Base-by-base conservation (phyloP, 2,329 filamentous ascomycete genomes). In the Sclerotinia sclerotiorum region DNA sequence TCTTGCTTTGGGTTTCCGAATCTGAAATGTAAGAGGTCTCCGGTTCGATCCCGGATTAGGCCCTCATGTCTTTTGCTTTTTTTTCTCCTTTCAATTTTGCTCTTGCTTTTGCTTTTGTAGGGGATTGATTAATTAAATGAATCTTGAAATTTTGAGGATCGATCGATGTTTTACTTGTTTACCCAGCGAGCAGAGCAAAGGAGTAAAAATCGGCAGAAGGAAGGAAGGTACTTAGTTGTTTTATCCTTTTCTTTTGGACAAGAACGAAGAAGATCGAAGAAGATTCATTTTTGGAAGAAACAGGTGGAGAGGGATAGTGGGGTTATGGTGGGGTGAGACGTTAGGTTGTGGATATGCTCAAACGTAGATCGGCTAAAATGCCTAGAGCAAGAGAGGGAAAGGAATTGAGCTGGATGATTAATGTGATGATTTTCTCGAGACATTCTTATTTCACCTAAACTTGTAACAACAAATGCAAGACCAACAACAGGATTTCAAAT, bases 31-130 rank as follows among this genome's bases (percentile, higher is more conserved):
- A 62, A 62, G 58, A 62, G 58, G 58, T 62, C 58, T 62, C 58
- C 58, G 58, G 58, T 62, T 62, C 58, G 29, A 62, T 49, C 58
- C 58, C 58, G 58, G 58, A 62, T 62, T 62, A 62, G 58, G 57
- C 57, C 57, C 57, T n/a, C n/a, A n/a, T n/a, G n/a, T n/a, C 11
- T 3, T 8, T 10, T 8, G n/a, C n/a, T 35, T 2, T 2, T 35
- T 55, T 35, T 55, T 0, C 0, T 21, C 35, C n/a, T 24, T 49
- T 49, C 5, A 11, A 39, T 39, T 11, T 39, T 35, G 32, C 32
- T 35, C 6, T 6, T 35, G 32, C 32, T 11, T 39, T 39, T 39
- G 39, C 39, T 39, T 39, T 39, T 39, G 7, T 39, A 10, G 8
- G 29, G 29, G 29, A 29, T 29, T 13, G 39, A 39, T 13, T 11